Conservation (phyloP, 2,329 filamentous ascomycete genomes). For the Curvularia sp. region DNA sequence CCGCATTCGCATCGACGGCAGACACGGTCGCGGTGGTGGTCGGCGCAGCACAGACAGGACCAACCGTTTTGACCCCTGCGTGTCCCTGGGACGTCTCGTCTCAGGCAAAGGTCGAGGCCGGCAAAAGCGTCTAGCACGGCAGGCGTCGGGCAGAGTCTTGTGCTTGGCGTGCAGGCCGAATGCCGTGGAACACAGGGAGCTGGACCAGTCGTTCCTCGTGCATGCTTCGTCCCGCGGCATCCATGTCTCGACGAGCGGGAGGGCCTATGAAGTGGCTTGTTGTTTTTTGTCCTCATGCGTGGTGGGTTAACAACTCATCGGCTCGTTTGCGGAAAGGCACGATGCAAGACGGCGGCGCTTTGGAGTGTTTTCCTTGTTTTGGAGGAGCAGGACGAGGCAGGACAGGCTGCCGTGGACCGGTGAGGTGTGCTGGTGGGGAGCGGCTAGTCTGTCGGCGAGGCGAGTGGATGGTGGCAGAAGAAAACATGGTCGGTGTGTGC, state of each 20-base stretch:
- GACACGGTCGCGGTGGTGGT: background rate
- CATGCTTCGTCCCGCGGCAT: conserved; percentile 22
- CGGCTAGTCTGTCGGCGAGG: conserved; percentile 6
- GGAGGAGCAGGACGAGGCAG: background rate
- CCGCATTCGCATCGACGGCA: background rate
- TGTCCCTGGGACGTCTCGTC: background rate
- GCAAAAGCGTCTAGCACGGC: conserved; percentile 3
- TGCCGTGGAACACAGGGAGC: conserved; percentile 15
- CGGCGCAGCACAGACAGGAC: background rate
- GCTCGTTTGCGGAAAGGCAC: background rate
- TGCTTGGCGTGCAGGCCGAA: conserved; percentile 5
- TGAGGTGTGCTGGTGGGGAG: conserved; percentile 1
- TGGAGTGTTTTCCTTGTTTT: background rate
- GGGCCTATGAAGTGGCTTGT: conserved; percentile 12
- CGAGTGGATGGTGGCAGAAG: conserved; percentile 9
- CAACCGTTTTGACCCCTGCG: conserved; percentile 1
- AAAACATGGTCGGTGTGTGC: conserved; percentile 18
- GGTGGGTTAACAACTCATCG: conserved; percentile 19
- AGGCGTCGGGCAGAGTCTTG: background rate
- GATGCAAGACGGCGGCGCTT: background rate
- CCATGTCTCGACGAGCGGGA: conserved; percentile 14
- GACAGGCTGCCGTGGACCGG: conserved; percentile 4
- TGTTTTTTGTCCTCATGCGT: conserved; percentile 5
- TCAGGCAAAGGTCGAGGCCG: background rate
- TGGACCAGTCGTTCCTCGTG: conserved; percentile 19